Evolutionary conservation across 73 alveolate genomes (phyloP), one percentile per base, ranked within the genome.

Genomic region (Stentor roeselii): DNA sequence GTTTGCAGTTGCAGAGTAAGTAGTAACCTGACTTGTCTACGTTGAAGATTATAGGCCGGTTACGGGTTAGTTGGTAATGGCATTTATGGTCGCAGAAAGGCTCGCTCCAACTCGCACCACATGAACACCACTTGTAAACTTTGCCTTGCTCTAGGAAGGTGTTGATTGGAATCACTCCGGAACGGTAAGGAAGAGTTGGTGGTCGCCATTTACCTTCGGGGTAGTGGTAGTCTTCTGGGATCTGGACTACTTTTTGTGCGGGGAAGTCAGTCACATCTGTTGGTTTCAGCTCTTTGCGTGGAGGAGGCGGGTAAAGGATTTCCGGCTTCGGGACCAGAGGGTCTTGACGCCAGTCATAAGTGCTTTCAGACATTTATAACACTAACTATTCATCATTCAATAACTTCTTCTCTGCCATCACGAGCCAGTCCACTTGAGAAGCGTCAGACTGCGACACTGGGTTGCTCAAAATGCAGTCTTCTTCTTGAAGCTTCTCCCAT

Each of bases 21-120:
- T 85, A 94, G 89, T 94, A 94, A 35, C 97, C 98, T 34, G 96
- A 90, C 88, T 91, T 92, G 34, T 91, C 80, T 11, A 94, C 98
- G 76, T 94, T 94, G 93, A 94, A 94, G 36, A 74, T 76, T 59
- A 94, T 83, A 58, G 98, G 97, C 74, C 98, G 85, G 86, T 87
- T 84, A 83, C 97, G 89, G 50, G 97, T 92, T 41, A 84, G 86
- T 67, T 89, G 75, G 90, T 95, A 91, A 83, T 94, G 93, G 92
- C 98, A 94, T 86, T 92, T 92, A 15, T 95, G 95, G 83, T 94
- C 98, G 67, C 98, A 94, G 91, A 91, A 92, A 27, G 98, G 98
- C 36, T 75, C 78, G 67, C 61, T 76, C 88, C 90, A 90, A 74
- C 94, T 78, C 82, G 89, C 91, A 60, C 98, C 98, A 60, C 98